Evolutionary conservation across 768 basidiomycete genomes (phyloP).

Genomic region (Inosperma sp.): DNA sequence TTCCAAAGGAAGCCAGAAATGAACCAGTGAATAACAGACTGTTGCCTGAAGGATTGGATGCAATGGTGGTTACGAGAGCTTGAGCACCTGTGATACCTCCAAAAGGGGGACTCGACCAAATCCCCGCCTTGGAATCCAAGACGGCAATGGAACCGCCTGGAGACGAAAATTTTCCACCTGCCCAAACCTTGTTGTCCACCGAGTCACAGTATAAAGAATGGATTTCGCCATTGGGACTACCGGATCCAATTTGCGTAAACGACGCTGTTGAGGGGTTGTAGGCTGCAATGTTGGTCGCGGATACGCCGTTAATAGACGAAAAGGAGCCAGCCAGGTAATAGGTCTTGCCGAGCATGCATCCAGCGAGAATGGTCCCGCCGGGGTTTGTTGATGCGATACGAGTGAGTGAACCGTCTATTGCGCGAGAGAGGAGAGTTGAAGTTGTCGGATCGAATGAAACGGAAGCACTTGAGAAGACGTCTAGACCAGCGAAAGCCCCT

Average conservation of each 20-base stretch:
- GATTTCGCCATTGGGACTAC: slow-evolving; percentile 73
- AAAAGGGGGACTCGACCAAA: slow-evolving; percentile 81
- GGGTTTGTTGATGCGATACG: slow-evolving; percentile 72
- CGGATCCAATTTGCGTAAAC: slow-evolving; percentile 60
- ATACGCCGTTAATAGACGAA: slow-evolving; percentile 55
- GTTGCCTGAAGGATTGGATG: slow-evolving; percentile 60
- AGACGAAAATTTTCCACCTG: slow-evolving; percentile 69
- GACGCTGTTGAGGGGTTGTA: slow-evolving; percentile 56
- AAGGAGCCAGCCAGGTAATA: slow-evolving; percentile 87
- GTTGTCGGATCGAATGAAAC: slow-evolving; percentile 64
- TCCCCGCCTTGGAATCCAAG: slow-evolving; percentile 55
- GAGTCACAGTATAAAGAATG: slow-evolving; percentile 74
- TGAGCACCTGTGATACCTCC: slow-evolving; percentile 70
- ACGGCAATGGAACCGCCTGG: slow-evolving; percentile 66
- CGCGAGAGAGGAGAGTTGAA: slow-evolving; percentile 66
- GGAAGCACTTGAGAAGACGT: slow-evolving; percentile 58
- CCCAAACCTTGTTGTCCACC: slow-evolving; percentile 64
- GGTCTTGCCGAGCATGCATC: slow-evolving; percentile 62
- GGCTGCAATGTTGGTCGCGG: slow-evolving; percentile 69
- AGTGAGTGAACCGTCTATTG: slow-evolving; percentile 59
- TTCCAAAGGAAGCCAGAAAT: slow-evolving; percentile 75
- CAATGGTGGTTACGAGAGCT: slow-evolving; percentile 70
- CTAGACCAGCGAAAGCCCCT: slow-evolving; percentile 85
- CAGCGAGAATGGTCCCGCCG: slow-evolving; percentile 72
- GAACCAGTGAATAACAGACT: slow-evolving; percentile 87